Percentiles rank a stretch among this genome's conserved stretches.
These are phyloP conservation scores for Yarrowia deformans DNA, from an alignment of 805 yeast genomes.

Conservation along the genomic window DNA sequence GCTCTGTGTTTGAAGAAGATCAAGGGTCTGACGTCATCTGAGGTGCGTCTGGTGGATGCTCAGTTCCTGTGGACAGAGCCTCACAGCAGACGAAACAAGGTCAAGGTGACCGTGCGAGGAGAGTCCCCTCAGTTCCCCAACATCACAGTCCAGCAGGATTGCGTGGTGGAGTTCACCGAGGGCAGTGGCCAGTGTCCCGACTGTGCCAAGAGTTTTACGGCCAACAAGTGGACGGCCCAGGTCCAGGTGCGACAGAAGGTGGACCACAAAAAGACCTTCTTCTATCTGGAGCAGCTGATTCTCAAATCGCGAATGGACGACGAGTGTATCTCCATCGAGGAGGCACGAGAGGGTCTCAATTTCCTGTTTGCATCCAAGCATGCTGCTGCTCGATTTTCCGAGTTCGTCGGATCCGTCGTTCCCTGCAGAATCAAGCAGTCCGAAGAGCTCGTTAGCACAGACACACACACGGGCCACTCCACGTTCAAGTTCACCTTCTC, in stretches of 20 bases:
- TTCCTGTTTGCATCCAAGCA: constrained; percentile 87
- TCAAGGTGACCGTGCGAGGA: constrained; percentile 93
- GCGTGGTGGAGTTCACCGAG: constrained; percentile 93
- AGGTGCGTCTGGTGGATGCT: constrained; percentile 90
- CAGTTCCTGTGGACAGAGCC: constrained; percentile 99
- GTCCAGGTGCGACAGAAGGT: constrained; percentile 98
- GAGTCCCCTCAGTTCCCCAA: constrained; percentile 80
- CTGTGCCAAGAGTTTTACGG: constrained; percentile 96
- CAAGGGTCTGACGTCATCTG: constrained; percentile 70
- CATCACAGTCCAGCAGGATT: constrained; percentile 90
- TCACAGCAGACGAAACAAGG: constrained; percentile 91
- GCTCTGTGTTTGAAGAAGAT: constrained; percentile 86
- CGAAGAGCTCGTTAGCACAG: constrained; percentile 89
- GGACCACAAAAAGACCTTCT: constrained; percentile 93
- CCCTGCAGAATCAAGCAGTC: constrained; percentile 86
- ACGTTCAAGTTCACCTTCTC: constrained; percentile 90
- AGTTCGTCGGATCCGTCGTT: constrained; percentile 81
- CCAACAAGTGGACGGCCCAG: constrained; percentile 97
- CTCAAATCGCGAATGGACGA: constrained; percentile 91
- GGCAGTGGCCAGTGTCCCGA: constrained; percentile 97
- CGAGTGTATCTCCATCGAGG: constrained; percentile 92
- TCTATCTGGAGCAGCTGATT: constrained; percentile 93
- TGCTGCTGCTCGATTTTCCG: constrained; percentile 94
- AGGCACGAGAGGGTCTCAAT: constrained; percentile 92
- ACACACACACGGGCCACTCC: constrained; percentile 88